phyloP scores from a whole-genome alignment of 106 monocot species.

The Dendrobium nobile region DNA sequence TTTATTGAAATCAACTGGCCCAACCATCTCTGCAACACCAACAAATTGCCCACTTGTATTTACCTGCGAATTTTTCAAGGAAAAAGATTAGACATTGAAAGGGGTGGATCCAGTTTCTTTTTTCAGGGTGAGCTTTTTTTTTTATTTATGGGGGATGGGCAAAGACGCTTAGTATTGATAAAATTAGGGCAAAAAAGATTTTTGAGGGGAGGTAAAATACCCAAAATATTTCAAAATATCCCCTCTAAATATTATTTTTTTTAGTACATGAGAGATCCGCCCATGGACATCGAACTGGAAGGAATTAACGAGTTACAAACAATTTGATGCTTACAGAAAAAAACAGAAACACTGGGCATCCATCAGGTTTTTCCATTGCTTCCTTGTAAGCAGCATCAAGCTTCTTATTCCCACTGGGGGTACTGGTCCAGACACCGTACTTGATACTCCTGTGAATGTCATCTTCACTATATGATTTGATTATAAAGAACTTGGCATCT shows the following conservation, averaged over 20 bases:
- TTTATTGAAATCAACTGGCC: constrained; percentile 85
- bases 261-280: no score
- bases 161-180: no score
- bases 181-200: no score
- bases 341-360: constrained; percentile 76
- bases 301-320: background rate
- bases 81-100: background rate
- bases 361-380: constrained; percentile 42
- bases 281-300: constrained; percentile 1
- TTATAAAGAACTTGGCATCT: constrained; percentile 80
- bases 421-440: constrained; percentile 88
- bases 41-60: constrained; percentile 91
- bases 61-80: constrained; percentile 36
- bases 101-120: no score
- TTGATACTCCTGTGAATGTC: constrained; percentile 95
- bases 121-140: no score
- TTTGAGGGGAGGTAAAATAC: no score
- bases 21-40: constrained; percentile 91
- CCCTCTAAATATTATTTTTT: no score
- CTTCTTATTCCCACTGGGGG: constrained; percentile 81
- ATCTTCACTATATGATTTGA: constrained; percentile 94
- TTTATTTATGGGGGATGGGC: no score
- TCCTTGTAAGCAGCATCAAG: constrained; percentile 74
- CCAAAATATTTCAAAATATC: no score
- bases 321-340: constrained; percentile 52